Base-by-base conservation (phyloP, 148 eudicot genomes). In the Suaeda aralocaspica region DNA sequence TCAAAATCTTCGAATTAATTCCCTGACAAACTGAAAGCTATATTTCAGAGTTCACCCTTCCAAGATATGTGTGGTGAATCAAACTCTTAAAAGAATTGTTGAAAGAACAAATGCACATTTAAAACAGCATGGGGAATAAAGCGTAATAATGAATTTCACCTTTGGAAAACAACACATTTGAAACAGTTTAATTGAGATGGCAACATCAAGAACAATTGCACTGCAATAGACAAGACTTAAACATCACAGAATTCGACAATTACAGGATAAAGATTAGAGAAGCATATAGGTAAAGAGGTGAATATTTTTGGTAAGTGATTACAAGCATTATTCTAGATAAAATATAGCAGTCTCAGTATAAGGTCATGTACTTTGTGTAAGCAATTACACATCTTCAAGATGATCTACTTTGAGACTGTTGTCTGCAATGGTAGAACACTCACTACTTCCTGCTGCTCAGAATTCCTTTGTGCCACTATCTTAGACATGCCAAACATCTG, bases 401-500 rank as follows among this genome's bases (percentile, higher is more conserved):
- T 22, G 48, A 65, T 58, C 72, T 82, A 82, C 44, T 85, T 79
- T 12, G 86, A 64, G 31, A 80, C 70, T 16, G 78, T 78, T 42
- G 88, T 83, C 62, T 76, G 84, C 69, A 88, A 86, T 55, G 82
- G 86, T 25, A 84, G 77, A 50, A 82, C 71, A 61, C 89, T 84
- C 72, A 82, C 87, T 21, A 85, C 80, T 75, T 84, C 85, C 66
- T 77, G 60, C 46, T 62, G 42, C 33, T 74, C 77, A 42, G 83
- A 44, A 64, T 59, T 72, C 76, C 83, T 78, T 66, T 84, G 85
- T 48, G 91, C 91, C 74, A 86, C 93, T 72, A 77, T 65, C 79
- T 92, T 92, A 2, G 96, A 89, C 88, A 92, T 89, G 57, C 89
- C 87, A 68, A 89, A 89, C 98, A 92, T 92, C 98, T 92, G 83